phyloP scores from a whole-genome alignment of 2,329 filamentous ascomycete genomes.

The Microdochium paspali region DNA sequence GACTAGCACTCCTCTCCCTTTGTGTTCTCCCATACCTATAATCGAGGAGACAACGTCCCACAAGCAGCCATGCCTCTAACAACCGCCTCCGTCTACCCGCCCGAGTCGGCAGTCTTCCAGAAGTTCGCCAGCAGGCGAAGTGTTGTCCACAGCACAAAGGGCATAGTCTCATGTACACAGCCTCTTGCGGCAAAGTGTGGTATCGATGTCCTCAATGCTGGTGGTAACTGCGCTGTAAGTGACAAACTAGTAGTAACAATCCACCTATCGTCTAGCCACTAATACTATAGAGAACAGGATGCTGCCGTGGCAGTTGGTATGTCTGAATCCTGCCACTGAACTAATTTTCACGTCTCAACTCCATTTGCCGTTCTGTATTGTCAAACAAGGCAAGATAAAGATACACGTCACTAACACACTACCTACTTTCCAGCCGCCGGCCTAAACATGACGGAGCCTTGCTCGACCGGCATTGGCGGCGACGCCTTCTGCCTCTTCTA shows the following conservation, averaged over 20 bases:
- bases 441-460: conserved; percentile 87
- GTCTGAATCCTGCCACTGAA: conserved; percentile 14
- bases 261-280: neutral
- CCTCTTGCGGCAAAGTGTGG: conserved; percentile 85
- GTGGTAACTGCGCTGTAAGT: conserved; percentile 87
- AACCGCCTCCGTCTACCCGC: conserved; percentile 35
- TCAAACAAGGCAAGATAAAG: no score
- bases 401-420: neutral
- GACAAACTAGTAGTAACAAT: no score
- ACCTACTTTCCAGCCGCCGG: conserved; percentile 55
- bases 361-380: no score
- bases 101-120: conserved; percentile 39
- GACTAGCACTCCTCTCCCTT: neutral
- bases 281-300: conserved; percentile 45
- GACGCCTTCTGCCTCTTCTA: conserved; percentile 97
- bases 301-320: conserved; percentile 87
- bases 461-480: conserved; percentile 88
- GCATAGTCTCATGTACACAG: conserved; percentile 84
- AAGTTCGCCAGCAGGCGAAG: conserved; percentile 74
- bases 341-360: neutral
- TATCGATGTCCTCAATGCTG: conserved; percentile 71
- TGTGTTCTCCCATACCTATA: neutral
- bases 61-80: conserved; percentile 33
- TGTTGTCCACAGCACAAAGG: conserved; percentile 86
- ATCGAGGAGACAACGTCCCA: neutral